Percentiles rank a stretch among this genome's conserved stretches.
Evolutionary conservation across 352 stramenopile genomes (phyloP).

Genomic region (Pythium sukuiense): DNA sequence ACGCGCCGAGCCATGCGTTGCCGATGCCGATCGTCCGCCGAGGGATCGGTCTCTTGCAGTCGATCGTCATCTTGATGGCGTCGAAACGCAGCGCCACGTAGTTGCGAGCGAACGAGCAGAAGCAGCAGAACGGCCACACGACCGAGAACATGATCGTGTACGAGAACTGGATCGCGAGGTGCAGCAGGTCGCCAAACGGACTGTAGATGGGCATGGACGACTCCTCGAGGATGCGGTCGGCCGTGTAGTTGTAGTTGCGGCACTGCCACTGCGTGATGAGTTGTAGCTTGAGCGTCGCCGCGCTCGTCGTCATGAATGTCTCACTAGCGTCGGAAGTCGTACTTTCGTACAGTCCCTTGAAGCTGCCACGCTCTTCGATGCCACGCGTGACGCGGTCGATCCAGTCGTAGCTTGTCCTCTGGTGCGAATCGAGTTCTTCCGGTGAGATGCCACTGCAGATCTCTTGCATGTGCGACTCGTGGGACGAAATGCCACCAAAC

Average conservation of each 20-base stretch:
- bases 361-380: constrained; percentile 35
- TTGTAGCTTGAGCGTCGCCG: constrained; percentile 28
- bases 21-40: constrained; percentile 55
- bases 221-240: constrained; percentile 54
- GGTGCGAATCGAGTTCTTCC: constrained; percentile 47
- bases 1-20: constrained; percentile 43
- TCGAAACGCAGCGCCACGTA: constrained; percentile 53
- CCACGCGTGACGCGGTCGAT: constrained; percentile 47
- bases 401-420: constrained; percentile 60
- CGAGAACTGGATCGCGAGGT: constrained; percentile 68
- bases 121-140: constrained; percentile 61
- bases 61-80: constrained; percentile 64
- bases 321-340: not conserved
- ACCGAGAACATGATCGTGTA: constrained; percentile 74
- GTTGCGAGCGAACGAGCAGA: constrained; percentile 56
- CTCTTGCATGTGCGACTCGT: constrained; percentile 52
- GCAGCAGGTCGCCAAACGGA: constrained; percentile 50
- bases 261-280: constrained; percentile 60
- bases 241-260: constrained; percentile 58
- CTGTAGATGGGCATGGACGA: constrained; percentile 61
- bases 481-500: constrained; percentile 41
- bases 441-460: constrained; percentile 41
- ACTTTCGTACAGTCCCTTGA: constrained; percentile 37
- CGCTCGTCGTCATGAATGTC: not conserved
- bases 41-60: constrained; percentile 59